These are phyloP conservation scores for Neophaeococcomyces aloes DNA, from an alignment of 2,329 filamentous ascomycete species.

Conservation along the genomic window DNA sequence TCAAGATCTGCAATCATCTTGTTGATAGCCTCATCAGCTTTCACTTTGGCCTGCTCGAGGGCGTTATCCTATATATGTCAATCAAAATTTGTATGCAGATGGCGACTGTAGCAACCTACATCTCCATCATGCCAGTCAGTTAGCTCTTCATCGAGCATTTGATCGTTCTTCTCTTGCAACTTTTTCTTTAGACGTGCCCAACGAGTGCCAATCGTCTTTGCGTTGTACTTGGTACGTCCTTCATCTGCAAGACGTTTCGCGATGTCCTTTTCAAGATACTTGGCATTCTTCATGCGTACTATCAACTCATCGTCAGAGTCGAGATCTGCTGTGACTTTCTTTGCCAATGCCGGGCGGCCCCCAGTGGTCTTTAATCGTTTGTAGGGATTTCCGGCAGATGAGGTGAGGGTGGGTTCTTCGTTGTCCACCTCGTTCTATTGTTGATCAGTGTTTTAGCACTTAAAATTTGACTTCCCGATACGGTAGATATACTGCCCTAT, in stretches of 20 bases:
- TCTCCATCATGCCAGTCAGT: slow-evolving; percentile 42
- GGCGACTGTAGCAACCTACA: slow-evolving; percentile 26
- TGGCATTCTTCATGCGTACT: slow-evolving; percentile 24
- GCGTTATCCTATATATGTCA: slow-evolving; percentile 32
- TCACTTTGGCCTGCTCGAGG: slow-evolving; percentile 31
- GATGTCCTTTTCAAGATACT: slow-evolving; percentile 34
- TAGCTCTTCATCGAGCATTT: slow-evolving; percentile 36
- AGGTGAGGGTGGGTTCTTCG: background rate
- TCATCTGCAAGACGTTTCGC: slow-evolving; percentile 32
- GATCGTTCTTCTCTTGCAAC: slow-evolving; percentile 35
- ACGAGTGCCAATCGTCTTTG: slow-evolving; percentile 40
- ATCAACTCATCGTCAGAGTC: slow-evolving; percentile 39
- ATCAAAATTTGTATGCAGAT: slow-evolving; percentile 1
- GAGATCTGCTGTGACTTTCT: slow-evolving; percentile 33
- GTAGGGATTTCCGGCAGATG: slow-evolving; percentile 14
- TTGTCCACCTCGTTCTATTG: slow-evolving; percentile 12
- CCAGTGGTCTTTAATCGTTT: slow-evolving; percentile 42
- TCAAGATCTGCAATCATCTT: slow-evolving; percentile 31
- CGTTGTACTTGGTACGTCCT: slow-evolving; percentile 34
- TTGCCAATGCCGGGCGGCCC: slow-evolving; percentile 32
- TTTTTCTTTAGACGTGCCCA: slow-evolving; percentile 36
- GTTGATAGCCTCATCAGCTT: slow-evolving; percentile 35
- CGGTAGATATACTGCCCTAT: background rate
- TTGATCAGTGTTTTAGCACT: background rate
- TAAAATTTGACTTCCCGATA: background rate